Base-by-base conservation (phyloP, 1,284 basidiomycete genomes). In the Microbotryomycetes sp. region DNA sequence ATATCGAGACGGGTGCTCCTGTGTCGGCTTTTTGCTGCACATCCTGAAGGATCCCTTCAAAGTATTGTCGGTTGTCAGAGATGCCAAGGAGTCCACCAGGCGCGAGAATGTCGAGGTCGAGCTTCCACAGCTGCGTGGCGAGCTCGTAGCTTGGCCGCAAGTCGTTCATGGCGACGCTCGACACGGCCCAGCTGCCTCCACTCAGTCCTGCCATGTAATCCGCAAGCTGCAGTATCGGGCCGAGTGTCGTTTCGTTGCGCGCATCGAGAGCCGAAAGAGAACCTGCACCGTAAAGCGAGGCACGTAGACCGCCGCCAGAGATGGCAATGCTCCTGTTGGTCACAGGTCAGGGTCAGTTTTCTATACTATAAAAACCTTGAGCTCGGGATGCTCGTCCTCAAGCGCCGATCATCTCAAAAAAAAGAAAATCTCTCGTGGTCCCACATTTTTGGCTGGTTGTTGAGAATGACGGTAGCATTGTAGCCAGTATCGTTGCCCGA, bases 191-290 rank as follows among this genome's bases (percentile, higher is more conserved):
- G 0, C 61, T 62, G 11, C 67, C 69, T 81, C 85, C 85, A 57
- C 84, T 85, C 0, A 86, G 76, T 0, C 80, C 84, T 3, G 81
- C 71, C 21, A 85, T 72, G 73, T 87, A 87, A 1, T 82, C 81
- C 6, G 82, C 73, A 27, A 85, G 81, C 70, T 87, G 85, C 41
- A 86, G 74, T 0, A 88, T 73, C 1, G 84, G 84, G 3, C 84
- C 86, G 11, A 83, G 77, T 3, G 54, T 59, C 13, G 80, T 78
- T 5, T 75, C 73, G 65, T 87, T 85, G 31, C 85, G 76, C 3
- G 78, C 79, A 72, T 87, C 86, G 26, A 87, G 74, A 0, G 77
- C 85, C 26, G 77, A 80, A 5, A 87, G 70, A 46, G 80, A 79
- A 7, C 78, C 83, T 1, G 84, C 83, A 3, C 80, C 83, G 62